phyloP scores from a whole-genome alignment of 2,329 filamentous ascomycete genomes.

The Colletotrichum spinosum region DNA sequence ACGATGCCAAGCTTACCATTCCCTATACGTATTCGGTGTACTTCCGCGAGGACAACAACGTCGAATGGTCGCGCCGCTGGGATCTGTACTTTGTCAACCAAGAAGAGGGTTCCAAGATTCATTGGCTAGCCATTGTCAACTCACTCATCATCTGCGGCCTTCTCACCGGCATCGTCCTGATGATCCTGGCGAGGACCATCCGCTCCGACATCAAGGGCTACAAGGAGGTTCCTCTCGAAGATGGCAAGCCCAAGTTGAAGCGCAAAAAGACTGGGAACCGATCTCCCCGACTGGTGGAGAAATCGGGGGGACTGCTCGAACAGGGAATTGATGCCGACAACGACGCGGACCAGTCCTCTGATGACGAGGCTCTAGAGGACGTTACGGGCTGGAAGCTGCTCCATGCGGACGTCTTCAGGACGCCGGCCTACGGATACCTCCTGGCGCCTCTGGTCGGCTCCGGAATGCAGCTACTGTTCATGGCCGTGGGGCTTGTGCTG shows the following conservation, averaged over 20 bases:
- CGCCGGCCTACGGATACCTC: constrained; percentile 76
- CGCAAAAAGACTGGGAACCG: constrained; percentile 55
- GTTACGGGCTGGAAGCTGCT: constrained; percentile 89
- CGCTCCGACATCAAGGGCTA: constrained; percentile 82
- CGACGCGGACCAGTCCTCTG: constrained; percentile 69
- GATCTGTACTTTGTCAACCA: constrained; percentile 92
- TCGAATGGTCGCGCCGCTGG: constrained; percentile 89
- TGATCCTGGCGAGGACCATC: constrained; percentile 84
- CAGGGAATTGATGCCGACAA: constrained; percentile 64
- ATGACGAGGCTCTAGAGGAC: constrained; percentile 82
- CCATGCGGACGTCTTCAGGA: constrained; percentile 88
- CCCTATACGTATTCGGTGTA: constrained; percentile 93
- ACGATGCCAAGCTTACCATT: constrained; percentile 75
- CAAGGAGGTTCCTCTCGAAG: constrained; percentile 74
- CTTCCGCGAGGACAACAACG: constrained; percentile 82
- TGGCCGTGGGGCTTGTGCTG: constrained; percentile 77
- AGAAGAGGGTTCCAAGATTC: constrained; percentile 82
- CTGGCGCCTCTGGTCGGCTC: constrained; percentile 86
- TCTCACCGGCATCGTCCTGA: constrained; percentile 81
- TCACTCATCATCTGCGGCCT: constrained; percentile 85
- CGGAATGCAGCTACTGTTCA: constrained; percentile 87
- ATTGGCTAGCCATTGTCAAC: constrained; percentile 91
- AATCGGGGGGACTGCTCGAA: constrained; percentile 70
- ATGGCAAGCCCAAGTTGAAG: constrained; percentile 70
- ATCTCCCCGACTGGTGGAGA: constrained; percentile 53